phyloP scores from a whole-genome alignment of 352 stramenopile genomes.

The Plasmopara muralis region DNA sequence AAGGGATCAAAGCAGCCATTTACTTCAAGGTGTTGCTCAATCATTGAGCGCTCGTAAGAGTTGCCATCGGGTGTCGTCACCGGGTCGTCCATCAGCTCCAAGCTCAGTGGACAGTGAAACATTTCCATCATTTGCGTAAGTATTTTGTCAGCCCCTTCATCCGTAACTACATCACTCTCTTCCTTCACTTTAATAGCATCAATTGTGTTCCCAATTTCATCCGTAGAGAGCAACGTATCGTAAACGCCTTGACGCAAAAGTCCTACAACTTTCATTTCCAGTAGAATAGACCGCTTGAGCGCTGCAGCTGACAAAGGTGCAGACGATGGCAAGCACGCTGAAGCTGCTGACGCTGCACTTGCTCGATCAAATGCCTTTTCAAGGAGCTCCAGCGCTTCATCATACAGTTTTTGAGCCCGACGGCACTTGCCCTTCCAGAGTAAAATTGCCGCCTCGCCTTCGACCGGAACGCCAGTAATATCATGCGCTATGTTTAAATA shows the following conservation, averaged over 20 bases:
- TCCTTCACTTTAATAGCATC: constrained; percentile 1
- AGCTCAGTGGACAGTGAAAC: constrained; percentile 63
- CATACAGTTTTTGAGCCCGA: constrained; percentile 44
- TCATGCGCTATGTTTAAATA: constrained; percentile 37
- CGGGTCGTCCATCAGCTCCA: constrained; percentile 73
- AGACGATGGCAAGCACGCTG: constrained; percentile 30
- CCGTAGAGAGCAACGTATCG: constrained; percentile 31
- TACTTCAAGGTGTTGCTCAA: constrained; percentile 60
- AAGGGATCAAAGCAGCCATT: constrained; percentile 73
- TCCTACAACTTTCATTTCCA: constrained; percentile 60
- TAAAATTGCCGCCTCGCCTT: constrained; percentile 42
- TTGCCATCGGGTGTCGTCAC: constrained; percentile 68
- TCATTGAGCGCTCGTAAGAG: constrained; percentile 74
- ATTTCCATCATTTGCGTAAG: constrained; percentile 66
- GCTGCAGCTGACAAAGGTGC: constrained; percentile 18
- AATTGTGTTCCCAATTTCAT: constrained; percentile 6
- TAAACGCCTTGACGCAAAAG: constrained; percentile 45
- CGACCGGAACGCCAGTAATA: constrained; percentile 26
- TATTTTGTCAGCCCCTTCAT: constrained; percentile 28
- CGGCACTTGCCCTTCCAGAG: constrained; percentile 61
- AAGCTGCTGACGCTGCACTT: constrained; percentile 29
- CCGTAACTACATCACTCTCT: neutral
- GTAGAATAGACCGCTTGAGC: constrained; percentile 46
- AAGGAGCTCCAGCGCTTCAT: constrained; percentile 37
- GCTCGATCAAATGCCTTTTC: constrained; percentile 52